Conservation (phyloP, 2,329 filamentous ascomycete species). For the Colletotrichum limetticola region DNA sequence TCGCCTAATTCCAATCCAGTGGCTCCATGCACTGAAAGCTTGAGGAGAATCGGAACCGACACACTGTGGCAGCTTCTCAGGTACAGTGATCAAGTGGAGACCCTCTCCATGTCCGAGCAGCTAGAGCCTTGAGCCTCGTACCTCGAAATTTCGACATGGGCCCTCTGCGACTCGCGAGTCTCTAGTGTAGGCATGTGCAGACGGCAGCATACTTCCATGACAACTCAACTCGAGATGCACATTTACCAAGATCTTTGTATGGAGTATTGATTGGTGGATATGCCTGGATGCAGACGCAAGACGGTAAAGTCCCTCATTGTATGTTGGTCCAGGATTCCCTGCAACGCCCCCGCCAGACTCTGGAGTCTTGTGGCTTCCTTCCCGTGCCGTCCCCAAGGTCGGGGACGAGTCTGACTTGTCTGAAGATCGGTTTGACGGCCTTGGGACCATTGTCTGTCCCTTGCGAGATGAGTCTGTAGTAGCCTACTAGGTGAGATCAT, state of each 20-base stretch:
- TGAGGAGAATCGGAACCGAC: neutral
- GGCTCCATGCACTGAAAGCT: neutral
- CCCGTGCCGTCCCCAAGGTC: constrained; percentile 19
- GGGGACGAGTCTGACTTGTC: neutral
- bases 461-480: no score
- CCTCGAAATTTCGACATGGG: neutral
- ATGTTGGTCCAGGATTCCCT: constrained; percentile 15
- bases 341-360: constrained; percentile 3
- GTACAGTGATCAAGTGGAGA: constrained; percentile 9
- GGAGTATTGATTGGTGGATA: no score
- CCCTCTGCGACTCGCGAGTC: neutral
- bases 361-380: constrained; percentile 15
- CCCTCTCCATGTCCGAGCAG: neutral
- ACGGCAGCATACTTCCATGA: neutral
- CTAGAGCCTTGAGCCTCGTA: constrained; percentile 8
- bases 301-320: neutral
- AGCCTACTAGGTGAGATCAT: no score
- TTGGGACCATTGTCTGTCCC: neutral
- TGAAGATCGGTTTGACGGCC: neutral
- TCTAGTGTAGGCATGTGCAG: neutral
- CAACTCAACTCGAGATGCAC: neutral
- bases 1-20: constrained; percentile 13
- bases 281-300: neutral
- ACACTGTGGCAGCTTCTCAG: constrained; percentile 8
- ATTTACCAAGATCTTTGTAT: neutral